A percentile compares a stretch with the other conserved stretches of the same genome.
Evolutionary conservation across 2,329 filamentous ascomycete genomes (phyloP).

Genomic region (Chalaropsis ovoidea): DNA sequence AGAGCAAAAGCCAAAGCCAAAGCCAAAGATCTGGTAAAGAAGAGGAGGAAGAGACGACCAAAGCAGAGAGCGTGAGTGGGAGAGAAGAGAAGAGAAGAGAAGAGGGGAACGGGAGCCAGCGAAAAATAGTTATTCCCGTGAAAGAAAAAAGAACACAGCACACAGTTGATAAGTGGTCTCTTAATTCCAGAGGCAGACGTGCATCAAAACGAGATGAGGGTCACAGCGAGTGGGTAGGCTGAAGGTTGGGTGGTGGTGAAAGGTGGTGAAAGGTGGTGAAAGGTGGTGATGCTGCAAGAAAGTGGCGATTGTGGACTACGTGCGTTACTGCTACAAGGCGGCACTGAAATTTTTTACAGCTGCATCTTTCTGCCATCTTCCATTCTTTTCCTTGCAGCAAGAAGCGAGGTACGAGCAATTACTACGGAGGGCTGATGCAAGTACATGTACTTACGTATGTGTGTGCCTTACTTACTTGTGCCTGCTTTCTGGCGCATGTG

Average conservation of each 20-base stretch:
- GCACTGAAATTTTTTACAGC: background rate
- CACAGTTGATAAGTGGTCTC: background rate
- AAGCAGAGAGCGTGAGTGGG: background rate
- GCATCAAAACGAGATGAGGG: constrained; percentile 3
- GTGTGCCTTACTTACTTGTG: too few species aligned
- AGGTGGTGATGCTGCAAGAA: too few species aligned
- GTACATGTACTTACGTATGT: too few species aligned
- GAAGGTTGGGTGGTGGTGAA: background rate
- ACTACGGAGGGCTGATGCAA: too few species aligned
- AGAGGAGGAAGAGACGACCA: too few species aligned
- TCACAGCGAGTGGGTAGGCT: background rate
- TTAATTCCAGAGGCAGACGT: background rate
- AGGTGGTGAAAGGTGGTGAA: background rate
- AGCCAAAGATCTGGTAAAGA: background rate
- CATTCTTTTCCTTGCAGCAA: background rate
- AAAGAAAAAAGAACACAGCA: background rate
- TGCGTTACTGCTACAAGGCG: background rate
- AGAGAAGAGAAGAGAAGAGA: too few species aligned
- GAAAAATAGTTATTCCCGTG: background rate
- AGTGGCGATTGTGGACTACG: background rate
- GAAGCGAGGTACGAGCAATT: background rate
- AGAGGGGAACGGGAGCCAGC: background rate
- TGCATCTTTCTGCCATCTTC: background rate
- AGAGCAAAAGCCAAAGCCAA: too few species aligned
- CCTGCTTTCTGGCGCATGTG: background rate